phyloP scores from a whole-genome alignment of 2,329 filamentous ascomycete genomes.

The Penicillium aurantiogriseum region DNA sequence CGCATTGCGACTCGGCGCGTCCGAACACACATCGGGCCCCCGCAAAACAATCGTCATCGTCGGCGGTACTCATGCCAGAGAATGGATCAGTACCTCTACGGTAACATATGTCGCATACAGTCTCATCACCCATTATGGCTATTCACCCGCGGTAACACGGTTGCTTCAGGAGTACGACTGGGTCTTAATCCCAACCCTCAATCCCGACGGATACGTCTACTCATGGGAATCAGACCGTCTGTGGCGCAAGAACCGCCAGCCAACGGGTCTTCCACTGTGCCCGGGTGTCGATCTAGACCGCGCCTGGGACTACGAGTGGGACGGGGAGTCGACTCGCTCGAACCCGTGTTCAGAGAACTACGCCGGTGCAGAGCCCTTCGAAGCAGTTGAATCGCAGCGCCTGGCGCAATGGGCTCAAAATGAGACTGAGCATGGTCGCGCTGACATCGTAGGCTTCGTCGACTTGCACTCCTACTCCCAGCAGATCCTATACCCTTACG shows the following conservation, averaged over 20 bases:
- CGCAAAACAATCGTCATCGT: slow-evolving; percentile 78
- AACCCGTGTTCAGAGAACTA: slow-evolving; percentile 93
- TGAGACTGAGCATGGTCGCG: slow-evolving; percentile 67
- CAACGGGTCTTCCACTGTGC: slow-evolving; percentile 78
- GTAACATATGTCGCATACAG: slow-evolving; percentile 89
- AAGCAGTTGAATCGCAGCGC: slow-evolving; percentile 72
- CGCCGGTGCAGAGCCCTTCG: slow-evolving; percentile 77
- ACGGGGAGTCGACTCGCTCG: slow-evolving; percentile 60
- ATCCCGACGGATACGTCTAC: slow-evolving; percentile 93
- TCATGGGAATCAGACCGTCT: slow-evolving; percentile 88
- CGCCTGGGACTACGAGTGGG: slow-evolving; percentile 82
- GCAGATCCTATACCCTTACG: slow-evolving; percentile 89
- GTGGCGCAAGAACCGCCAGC: slow-evolving; percentile 89
- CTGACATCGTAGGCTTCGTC: slow-evolving; percentile 77
- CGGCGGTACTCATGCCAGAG: slow-evolving; percentile 86
- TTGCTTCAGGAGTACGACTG: slow-evolving; percentile 83
- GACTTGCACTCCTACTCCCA: slow-evolving; percentile 96
- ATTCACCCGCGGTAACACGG: slow-evolving; percentile 66
- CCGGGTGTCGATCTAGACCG: slow-evolving; percentile 86
- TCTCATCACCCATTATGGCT: slow-evolving; percentile 78
- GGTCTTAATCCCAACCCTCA: slow-evolving; percentile 81
- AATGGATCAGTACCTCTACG: slow-evolving; percentile 94
- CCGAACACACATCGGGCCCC: slow-evolving; percentile 47
- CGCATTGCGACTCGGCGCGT: slow-evolving; percentile 69
- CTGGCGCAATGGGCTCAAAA: slow-evolving; percentile 82